These are phyloP conservation scores for Lipomyces yamanashiensis DNA, from an alignment of 805 yeast genomes.

Conservation along the genomic window DNA sequence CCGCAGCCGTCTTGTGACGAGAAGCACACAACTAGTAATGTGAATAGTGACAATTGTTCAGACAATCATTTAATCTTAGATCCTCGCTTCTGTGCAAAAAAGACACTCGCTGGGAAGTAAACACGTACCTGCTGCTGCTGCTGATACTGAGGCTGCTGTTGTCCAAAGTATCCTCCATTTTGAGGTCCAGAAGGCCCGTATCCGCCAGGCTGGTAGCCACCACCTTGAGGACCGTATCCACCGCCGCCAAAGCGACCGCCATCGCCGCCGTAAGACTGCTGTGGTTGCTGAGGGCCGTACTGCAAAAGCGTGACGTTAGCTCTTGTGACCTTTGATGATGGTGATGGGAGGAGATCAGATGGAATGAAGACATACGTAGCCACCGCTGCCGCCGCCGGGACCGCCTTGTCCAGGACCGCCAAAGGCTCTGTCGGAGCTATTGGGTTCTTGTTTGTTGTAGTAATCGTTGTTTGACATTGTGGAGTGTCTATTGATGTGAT, in stretches of 20 bases:
- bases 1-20: too few species aligned
- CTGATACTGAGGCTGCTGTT: constrained; percentile 17
- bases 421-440: neutral
- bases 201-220: constrained; percentile 15
- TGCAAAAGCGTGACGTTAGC: neutral
- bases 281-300: constrained; percentile 27
- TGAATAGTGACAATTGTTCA: too few species aligned
- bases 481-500: neutral
- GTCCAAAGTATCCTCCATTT: constrained; percentile 10
- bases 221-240: constrained; percentile 16
- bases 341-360: neutral
- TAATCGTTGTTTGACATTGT: constrained; percentile 19
- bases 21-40: too few species aligned
- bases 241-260: constrained; percentile 18
- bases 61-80: too few species aligned
- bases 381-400: neutral
- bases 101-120: neutral
- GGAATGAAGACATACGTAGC: constrained; percentile 7
- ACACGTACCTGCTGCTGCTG: constrained; percentile 15
- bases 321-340: neutral
- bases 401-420: constrained; percentile 15
- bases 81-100: neutral
- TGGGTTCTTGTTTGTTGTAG: constrained; percentile 14
- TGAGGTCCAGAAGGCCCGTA: constrained; percentile 16
- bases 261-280: constrained; percentile 18